A percentile compares a stretch with the other conserved stretches of the same genome.
Evolutionary conservation across 2,329 filamentous ascomycete genomes (phyloP).

Genomic region (Xenoacremonium recifei): DNA sequence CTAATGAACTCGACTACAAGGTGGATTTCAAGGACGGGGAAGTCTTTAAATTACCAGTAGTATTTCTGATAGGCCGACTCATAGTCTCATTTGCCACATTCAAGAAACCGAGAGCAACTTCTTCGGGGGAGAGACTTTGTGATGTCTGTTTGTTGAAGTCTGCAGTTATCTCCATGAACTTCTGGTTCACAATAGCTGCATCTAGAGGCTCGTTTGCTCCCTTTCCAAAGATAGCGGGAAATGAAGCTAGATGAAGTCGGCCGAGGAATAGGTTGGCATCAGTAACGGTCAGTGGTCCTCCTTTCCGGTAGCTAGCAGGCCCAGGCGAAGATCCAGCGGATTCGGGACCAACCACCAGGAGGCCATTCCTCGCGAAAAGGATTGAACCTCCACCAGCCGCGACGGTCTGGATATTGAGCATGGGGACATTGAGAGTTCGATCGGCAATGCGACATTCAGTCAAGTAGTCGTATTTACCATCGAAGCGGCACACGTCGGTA

Average conservation of each 20-base stretch:
- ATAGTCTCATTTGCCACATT: constrained; percentile 76
- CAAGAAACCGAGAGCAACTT: constrained; percentile 67
- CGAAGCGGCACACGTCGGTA: constrained; percentile 69
- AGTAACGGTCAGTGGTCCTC: constrained; percentile 68
- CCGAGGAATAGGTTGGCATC: constrained; percentile 70
- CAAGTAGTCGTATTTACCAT: constrained; percentile 68
- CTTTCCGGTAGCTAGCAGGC: constrained; percentile 68
- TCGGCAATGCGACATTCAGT: constrained; percentile 70
- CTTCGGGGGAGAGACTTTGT: constrained; percentile 30
- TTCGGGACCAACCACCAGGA: constrained; percentile 69
- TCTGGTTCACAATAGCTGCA: constrained; percentile 31
- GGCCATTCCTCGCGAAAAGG: constrained; percentile 66
- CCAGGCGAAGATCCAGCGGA: constrained; percentile 70
- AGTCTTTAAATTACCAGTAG: constrained; percentile 40
- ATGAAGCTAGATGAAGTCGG: constrained; percentile 55
- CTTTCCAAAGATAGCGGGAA: constrained; percentile 70
- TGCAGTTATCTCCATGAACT: constrained; percentile 38
- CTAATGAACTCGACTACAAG: background rate
- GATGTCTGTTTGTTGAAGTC: constrained; percentile 38
- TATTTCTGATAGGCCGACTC: constrained; percentile 71
- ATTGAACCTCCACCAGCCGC: constrained; percentile 47
- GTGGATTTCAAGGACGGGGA: background rate
- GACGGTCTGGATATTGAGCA: constrained; percentile 73
- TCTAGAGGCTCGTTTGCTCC: constrained; percentile 57
- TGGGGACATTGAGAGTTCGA: constrained; percentile 67